Conservation (phyloP, 148 eudicot genomes). For the Suaeda aralocaspica region DNA sequence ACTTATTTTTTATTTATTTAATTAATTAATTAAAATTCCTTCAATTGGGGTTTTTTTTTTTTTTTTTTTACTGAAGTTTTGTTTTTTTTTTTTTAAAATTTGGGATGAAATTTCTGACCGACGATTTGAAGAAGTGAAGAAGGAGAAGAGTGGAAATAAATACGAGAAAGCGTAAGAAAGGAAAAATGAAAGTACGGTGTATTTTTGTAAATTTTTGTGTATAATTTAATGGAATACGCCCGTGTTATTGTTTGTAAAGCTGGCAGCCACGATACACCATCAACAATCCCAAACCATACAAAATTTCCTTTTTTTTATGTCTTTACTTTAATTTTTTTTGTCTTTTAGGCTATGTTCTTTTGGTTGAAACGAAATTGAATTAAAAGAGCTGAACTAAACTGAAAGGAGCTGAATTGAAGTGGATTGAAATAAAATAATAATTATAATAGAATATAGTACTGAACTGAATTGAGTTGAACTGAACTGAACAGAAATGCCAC, state of each 20-base stretch:
- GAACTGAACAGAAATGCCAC: too few species aligned
- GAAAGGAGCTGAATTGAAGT: too few species aligned
- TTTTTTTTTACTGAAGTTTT: neutral
- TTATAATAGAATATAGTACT: too few species aligned
- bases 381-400: too few species aligned
- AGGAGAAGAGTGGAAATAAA: too few species aligned
- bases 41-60: neutral
- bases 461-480: too few species aligned
- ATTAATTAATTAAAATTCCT: neutral
- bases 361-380: too few species aligned
- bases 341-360: neutral
- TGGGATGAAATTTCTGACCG: slow-evolving; percentile 21
- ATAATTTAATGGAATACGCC: slow-evolving; percentile 9
- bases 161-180: too few species aligned
- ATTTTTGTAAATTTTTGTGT: neutral
- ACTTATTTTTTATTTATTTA: slow-evolving; percentile 1
- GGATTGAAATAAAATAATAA: too few species aligned
- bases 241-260: slow-evolving; percentile 32
- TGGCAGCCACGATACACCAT: slow-evolving; percentile 59
- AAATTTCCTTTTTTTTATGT: neutral
- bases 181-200: too few species aligned
- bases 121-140: slow-evolving; percentile 21
- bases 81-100: too few species aligned
- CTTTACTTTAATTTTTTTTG: neutral
- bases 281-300: slow-evolving; percentile 60